Conservation (phyloP, 140 eudicot species). For the Ambrosia hybrid region DNA sequence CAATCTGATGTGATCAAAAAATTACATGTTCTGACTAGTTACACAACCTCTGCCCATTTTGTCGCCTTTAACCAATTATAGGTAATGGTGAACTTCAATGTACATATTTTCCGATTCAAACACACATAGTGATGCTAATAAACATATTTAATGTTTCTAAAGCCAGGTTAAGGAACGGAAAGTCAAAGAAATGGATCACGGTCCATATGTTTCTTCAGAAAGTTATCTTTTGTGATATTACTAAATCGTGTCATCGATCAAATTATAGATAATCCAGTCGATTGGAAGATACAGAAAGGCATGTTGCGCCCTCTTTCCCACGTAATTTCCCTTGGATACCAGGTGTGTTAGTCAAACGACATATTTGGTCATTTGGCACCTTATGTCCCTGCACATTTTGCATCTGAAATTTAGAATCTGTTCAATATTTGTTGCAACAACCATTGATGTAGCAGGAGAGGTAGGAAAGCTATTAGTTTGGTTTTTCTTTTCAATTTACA, state of each 20-base stretch:
- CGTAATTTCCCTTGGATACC: slow-evolving; percentile 60
- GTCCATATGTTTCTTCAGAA: slow-evolving; percentile 55
- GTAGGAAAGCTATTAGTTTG: slow-evolving; percentile 48
- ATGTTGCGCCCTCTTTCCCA: slow-evolving; percentile 71
- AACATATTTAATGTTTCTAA: slow-evolving; percentile 28
- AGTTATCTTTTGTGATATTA: slow-evolving; percentile 46
- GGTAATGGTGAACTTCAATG: background rate
- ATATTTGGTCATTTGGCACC: background rate
- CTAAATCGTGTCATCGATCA: too few species aligned
- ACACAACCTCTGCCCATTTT: background rate
- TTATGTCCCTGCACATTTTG: background rate
- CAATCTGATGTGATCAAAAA: background rate
- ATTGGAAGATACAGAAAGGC: slow-evolving; percentile 82
- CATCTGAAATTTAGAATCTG: background rate
- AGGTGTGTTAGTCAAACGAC: slow-evolving; percentile 28
- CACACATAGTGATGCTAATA: slow-evolving; percentile 15
- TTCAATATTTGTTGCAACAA: slow-evolving; percentile 28
- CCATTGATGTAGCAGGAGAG: slow-evolving; percentile 64
- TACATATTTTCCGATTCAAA: too few species aligned
- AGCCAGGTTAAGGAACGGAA: slow-evolving; percentile 71
- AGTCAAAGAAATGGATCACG: slow-evolving; percentile 54
- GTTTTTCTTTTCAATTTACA: too few species aligned
- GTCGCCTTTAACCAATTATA: background rate
- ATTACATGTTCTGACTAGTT: background rate
- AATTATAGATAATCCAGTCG: slow-evolving; percentile 47